A percentile compares a stretch with the other conserved stretches of the same genome.
Evolutionary conservation across 345 rosid genomes (phyloP).

Genomic region (Hibiscus syriacus): DNA sequence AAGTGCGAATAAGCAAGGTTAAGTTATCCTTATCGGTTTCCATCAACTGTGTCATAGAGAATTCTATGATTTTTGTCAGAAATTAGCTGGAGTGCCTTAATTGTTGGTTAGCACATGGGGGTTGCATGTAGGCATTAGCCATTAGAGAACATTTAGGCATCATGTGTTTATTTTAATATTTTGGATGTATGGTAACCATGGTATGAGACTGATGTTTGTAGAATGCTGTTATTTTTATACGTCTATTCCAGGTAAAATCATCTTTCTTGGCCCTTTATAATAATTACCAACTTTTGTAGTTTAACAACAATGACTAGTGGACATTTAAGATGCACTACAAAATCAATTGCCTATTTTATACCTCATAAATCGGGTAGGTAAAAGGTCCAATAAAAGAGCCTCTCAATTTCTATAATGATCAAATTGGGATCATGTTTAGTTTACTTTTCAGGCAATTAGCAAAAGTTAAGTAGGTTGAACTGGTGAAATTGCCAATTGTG

Average conservation of each 20-base stretch:
- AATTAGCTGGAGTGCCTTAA: background rate
- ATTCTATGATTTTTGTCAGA: conserved; percentile 7
- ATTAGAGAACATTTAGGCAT: background rate
- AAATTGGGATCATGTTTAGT: no score
- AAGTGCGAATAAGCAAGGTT: conserved; percentile 55
- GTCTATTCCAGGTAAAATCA: background rate
- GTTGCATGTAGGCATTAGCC: background rate
- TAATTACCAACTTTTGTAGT: no score
- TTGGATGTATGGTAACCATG: background rate
- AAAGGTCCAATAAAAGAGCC: no score
- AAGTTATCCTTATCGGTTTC: background rate
- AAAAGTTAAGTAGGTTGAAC: no score
- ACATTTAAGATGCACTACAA: no score
- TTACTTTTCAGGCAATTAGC: no score
- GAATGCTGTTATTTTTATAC: background rate
- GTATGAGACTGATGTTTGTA: background rate
- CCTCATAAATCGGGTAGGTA: no score
- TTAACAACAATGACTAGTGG: no score
- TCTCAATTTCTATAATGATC: no score
- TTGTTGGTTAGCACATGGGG: no score
- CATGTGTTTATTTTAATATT: background rate
- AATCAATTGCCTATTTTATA: no score
- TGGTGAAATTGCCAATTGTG: no score
- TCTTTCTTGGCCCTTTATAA: background rate
- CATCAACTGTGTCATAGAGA: conserved; percentile 12